These are phyloP conservation scores for Calophaca sinica DNA, from an alignment of 306 rosid genomes.

Conservation along the genomic window DNA sequence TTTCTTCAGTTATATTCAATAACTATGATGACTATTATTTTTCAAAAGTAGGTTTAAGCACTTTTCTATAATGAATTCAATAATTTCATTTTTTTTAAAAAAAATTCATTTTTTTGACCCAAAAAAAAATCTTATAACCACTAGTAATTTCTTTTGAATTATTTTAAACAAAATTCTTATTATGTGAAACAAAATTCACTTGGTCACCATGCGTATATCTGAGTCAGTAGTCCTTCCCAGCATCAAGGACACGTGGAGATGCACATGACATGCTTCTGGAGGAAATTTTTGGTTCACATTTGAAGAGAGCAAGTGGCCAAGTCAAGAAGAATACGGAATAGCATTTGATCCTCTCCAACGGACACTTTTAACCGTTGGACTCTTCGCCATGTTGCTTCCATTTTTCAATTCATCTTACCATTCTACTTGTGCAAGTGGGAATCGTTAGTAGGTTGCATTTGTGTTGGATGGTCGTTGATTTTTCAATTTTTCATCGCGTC, in stretches of 20 bases:
- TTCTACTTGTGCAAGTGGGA: constrained; percentile 26
- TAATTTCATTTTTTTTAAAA: neutral
- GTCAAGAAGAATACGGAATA: constrained; percentile 32
- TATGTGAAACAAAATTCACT: neutral
- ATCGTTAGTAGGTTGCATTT: neutral
- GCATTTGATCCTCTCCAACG: constrained; percentile 7
- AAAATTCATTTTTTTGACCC: too few species aligned
- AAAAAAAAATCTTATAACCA: neutral
- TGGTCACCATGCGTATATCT: neutral
- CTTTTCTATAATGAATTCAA: neutral
- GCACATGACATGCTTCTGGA: constrained; percentile 8
- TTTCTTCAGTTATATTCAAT: neutral
- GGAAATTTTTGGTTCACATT: neutral
- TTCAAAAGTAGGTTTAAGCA: neutral
- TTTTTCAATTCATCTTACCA: constrained; percentile 17
- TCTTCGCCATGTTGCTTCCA: neutral
- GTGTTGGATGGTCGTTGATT: neutral
- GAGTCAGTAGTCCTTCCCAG: constrained; percentile 20
- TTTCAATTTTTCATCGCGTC: neutral
- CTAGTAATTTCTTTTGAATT: neutral
- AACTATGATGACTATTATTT: neutral
- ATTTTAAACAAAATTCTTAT: neutral
- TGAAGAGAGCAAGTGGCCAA: constrained; percentile 6
- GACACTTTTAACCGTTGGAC: constrained; percentile 11
- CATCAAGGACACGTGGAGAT: neutral